Evolutionary conservation across 441 rosid species (phyloP), one percentile per base, ranked within the genome.

Genomic region (Adansonia gregorii): DNA sequence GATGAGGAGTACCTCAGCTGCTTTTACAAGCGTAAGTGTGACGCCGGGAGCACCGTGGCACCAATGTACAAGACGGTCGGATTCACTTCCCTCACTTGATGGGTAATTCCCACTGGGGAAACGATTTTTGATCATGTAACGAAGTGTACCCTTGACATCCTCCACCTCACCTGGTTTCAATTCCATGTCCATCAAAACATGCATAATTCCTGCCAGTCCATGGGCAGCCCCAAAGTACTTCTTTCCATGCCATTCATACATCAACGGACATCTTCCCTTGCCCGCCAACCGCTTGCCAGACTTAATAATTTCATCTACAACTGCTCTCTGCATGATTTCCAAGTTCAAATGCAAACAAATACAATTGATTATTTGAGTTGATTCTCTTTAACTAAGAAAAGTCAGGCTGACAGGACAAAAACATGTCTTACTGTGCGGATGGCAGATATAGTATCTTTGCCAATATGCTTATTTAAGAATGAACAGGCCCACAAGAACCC

Each of bases 181-280:
- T 82, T 89, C 90, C 88, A 85, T 83, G 88, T 89, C 86, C 92
- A 92, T 88, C 86, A 92, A 68, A 79, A 88, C 89, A 77, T 88
- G 82, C 86, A 92, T 82, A 80, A 90, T 92, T 41, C 96, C 94
- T 20, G 90, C 93, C 83, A 89, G 75, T 52, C 96, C 96, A 80
- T 92, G 93, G 8, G 93, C 94, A 75, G 96, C 90, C 51, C 96
- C 94, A 91, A 91, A 90, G 56, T 90, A 92, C 81, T 82, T 90
- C 78, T 85, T 88, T 15, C 96, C 93, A 72, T 92, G 93, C 94
- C 94, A 92, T 82, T 92, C 93, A 81, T 85, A 88, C 96, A 89
- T 90, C 82, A 92, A 79, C 0, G 94, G 93, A 67, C 86, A 89
- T 82, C 81, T 83, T 54, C 83, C 93, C 71, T 78, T 79, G 64